phyloP scores from a whole-genome alignment of 352 stramenopile genomes.

The Plasmopara muralis region DNA sequence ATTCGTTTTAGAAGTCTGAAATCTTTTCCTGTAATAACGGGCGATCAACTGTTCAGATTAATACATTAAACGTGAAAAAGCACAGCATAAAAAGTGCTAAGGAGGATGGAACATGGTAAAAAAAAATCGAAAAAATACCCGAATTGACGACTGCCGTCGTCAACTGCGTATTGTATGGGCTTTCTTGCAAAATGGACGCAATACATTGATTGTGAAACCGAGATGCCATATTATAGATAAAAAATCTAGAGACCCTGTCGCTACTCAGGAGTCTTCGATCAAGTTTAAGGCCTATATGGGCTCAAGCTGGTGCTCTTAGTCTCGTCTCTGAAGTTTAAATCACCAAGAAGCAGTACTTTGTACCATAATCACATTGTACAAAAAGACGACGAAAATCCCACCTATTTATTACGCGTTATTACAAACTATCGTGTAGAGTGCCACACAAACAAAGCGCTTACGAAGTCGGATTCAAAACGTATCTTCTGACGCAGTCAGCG shows the following conservation, averaged over 20 bases:
- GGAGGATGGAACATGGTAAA: conserved; percentile 6
- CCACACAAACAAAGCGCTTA: conserved; percentile 40
- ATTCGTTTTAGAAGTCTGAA: no score
- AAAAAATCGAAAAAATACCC: conserved; percentile 13
- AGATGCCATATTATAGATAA: conserved; percentile 43
- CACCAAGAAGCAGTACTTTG: conserved; percentile 26
- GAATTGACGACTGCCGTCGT: conserved; percentile 44
- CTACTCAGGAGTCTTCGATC: conserved; percentile 33
- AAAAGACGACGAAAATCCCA: conserved; percentile 38
- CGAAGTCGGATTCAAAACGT: conserved; percentile 49
- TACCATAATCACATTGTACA: conserved; percentile 50
- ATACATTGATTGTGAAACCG: conserved; percentile 52
- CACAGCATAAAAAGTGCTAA: conserved; percentile 3
- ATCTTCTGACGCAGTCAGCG: conserved; percentile 30
- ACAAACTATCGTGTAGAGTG: conserved; percentile 68
- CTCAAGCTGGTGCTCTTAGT: conserved; percentile 35
- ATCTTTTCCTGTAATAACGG: conserved; percentile 9
- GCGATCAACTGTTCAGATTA: no score
- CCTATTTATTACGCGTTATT: conserved; percentile 11
- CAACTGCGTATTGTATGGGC: conserved; percentile 41
- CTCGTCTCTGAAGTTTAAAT: conserved; percentile 2
- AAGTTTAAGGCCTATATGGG: conserved; percentile 53
- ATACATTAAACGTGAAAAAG: not conserved
- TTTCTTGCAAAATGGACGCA: conserved; percentile 63
- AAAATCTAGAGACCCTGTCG: conserved; percentile 9